Conservation (phyloP, 306 rosid genomes). For the Senna siamea region DNA sequence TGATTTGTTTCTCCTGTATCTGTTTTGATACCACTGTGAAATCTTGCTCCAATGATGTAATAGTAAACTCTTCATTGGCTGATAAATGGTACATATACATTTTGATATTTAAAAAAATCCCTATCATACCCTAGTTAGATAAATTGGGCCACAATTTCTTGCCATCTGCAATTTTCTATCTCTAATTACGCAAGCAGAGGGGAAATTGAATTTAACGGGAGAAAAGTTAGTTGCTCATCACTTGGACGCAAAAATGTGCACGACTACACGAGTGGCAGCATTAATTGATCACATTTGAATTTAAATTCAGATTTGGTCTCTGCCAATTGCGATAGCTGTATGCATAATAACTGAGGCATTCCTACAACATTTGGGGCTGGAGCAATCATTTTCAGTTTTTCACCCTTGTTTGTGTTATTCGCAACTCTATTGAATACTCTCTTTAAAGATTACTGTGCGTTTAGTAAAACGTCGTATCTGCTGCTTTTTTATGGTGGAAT, state of each 20-base stretch:
- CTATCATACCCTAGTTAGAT: neutral
- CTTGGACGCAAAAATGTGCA: neutral
- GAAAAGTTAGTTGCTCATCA: neutral
- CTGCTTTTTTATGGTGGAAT: too few relatives aligned
- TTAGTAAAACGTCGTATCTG: too few relatives aligned
- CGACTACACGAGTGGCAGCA: neutral
- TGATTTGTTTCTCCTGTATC: neutral
- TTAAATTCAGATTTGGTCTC: neutral
- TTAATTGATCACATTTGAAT: neutral
- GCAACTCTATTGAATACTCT: too few relatives aligned
- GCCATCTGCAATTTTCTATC: neutral
- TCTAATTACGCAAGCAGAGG: neutral
- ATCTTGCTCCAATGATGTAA: neutral
- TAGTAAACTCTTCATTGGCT: neutral
- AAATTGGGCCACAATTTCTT: neutral
- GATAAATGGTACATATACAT: neutral
- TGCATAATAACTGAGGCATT: neutral
- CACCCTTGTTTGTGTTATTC: too few relatives aligned
- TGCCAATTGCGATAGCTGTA: neutral
- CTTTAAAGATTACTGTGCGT: too few relatives aligned
- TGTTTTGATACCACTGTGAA: neutral
- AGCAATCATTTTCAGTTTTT: neutral
- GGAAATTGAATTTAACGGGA: neutral
- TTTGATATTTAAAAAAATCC: neutral
- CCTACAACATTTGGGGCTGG: neutral